Percentiles rank a stretch among this genome's conserved stretches.
Evolutionary conservation across 805 yeast species (phyloP).

Genomic region (Myxozyma udenii): DNA sequence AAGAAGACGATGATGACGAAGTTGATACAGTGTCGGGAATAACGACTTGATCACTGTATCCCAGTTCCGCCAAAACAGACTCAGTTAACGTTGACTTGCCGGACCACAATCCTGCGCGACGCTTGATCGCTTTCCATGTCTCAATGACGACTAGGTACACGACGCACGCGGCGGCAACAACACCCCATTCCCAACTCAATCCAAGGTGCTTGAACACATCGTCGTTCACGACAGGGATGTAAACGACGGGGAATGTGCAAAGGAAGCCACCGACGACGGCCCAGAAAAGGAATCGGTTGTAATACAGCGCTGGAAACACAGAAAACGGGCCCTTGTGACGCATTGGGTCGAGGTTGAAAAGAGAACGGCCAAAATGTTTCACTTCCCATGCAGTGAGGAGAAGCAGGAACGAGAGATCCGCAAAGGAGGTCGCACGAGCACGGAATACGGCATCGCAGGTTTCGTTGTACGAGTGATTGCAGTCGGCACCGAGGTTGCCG

Average conservation of each 20-base stretch:
- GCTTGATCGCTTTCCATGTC: constrained; percentile 63
- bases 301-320: constrained; percentile 58
- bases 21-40: too few species aligned
- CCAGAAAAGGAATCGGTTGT: constrained; percentile 76
- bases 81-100: constrained; percentile 19
- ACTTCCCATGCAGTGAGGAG: constrained; percentile 83
- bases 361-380: constrained; percentile 65
- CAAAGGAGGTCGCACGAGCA: constrained; percentile 75
- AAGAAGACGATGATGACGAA: too few species aligned
- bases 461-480: constrained; percentile 52
- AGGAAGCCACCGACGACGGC: constrained; percentile 67
- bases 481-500: constrained; percentile 63
- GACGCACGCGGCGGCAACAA: constrained; percentile 58
- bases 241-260: constrained; percentile 77
- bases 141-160: constrained; percentile 63
- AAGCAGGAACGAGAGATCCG: constrained; percentile 83
- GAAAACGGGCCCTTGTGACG: constrained; percentile 43
- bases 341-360: constrained; percentile 51
- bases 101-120: constrained; percentile 37
- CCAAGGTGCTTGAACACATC: constrained; percentile 71
- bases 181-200: constrained; percentile 78
- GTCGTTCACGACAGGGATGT: constrained; percentile 82
- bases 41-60: too few species aligned
- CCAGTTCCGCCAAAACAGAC: too few species aligned
- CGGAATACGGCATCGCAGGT: constrained; percentile 63